Conservation (phyloP, 192 early-diverging fungal species). For the Dissophora ornata region DNA sequence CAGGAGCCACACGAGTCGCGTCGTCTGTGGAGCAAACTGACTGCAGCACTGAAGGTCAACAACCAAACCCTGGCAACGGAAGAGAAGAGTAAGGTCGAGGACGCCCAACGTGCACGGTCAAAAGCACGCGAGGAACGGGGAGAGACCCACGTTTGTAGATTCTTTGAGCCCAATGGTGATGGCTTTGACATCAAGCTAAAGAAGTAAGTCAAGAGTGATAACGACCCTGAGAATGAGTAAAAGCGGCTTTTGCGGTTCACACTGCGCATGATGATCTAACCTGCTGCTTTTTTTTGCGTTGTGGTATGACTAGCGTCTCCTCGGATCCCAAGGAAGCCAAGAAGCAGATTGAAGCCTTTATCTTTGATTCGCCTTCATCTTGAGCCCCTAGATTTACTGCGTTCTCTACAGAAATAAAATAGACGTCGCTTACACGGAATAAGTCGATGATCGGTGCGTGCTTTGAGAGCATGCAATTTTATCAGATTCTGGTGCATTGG, state of each 20-base stretch:
- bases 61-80: slow-evolving; percentile 76
- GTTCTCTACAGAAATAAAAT: background rate
- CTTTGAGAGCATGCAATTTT: no score
- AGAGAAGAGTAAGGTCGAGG: slow-evolving; percentile 80
- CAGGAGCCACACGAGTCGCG: slow-evolving; percentile 89
- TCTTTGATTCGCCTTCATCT: slow-evolving; percentile 24
- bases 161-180: slow-evolving; percentile 61
- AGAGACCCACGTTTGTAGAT: slow-evolving; percentile 69
- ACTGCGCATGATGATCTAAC: background rate
- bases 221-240: no score
- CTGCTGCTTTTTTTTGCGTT: background rate
- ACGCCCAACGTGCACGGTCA: slow-evolving; percentile 71
- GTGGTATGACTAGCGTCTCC: slow-evolving; percentile 43
- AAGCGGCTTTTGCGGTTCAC: no score
- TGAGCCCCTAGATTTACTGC: background rate
- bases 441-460: no score
- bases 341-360: slow-evolving; percentile 42
- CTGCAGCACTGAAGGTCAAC: slow-evolving; percentile 70
- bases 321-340: slow-evolving; percentile 46
- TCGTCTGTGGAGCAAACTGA: slow-evolving; percentile 84
- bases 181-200: slow-evolving; percentile 59
- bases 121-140: slow-evolving; percentile 65
- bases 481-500: no score
- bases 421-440: background rate
- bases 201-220: slow-evolving; percentile 52